A percentile compares a stretch with the other conserved stretches of the same genome.
These are phyloP conservation scores for Neoboletus subvelutipes DNA, from an alignment of 768 basidiomycete species.

Conservation along the genomic window DNA sequence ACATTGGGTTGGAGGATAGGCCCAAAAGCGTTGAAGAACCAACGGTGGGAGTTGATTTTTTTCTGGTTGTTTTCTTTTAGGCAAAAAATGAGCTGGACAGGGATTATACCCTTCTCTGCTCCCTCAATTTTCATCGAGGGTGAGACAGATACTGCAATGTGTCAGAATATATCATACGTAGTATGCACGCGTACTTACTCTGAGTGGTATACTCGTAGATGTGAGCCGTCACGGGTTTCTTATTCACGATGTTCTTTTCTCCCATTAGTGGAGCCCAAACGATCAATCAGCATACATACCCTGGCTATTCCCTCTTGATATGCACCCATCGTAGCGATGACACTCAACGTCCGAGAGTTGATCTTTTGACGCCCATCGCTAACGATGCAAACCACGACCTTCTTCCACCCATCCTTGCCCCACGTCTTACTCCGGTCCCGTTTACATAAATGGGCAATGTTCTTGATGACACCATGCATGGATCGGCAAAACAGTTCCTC, in stretches of 20 bases:
- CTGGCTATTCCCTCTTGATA: constrained; percentile 95
- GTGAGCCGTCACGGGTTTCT: constrained; percentile 81
- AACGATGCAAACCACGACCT: constrained; percentile 92
- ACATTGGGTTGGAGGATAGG: constrained; percentile 86
- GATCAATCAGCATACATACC: constrained; percentile 37
- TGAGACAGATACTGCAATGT: constrained; percentile 65
- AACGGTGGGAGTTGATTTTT: constrained; percentile 93
- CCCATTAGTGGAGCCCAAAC: constrained; percentile 2
- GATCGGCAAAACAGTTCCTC: constrained; percentile 89
- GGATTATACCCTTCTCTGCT: constrained; percentile 75
- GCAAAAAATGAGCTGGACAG: constrained; percentile 91
- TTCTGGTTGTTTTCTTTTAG: constrained; percentile 92
- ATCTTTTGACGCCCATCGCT: constrained; percentile 86
- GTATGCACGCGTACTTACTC: constrained; percentile 41
- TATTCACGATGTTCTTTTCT: constrained; percentile 68
- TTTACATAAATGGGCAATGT: constrained; percentile 84
- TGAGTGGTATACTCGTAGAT: constrained; percentile 96
- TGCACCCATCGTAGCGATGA: constrained; percentile 89
- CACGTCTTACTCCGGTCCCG: constrained; percentile 89
- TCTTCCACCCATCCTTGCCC: constrained; percentile 98
- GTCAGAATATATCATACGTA: constrained; percentile 8
- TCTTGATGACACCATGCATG: constrained; percentile 96
- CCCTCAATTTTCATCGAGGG: constrained; percentile 82
- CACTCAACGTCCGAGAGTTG: constrained; percentile 77
- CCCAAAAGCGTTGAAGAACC: constrained; percentile 93